These are phyloP conservation scores for Coemansia sp. DNA, from an alignment of 192 early-diverging fungal species.

Conservation along the genomic window DNA sequence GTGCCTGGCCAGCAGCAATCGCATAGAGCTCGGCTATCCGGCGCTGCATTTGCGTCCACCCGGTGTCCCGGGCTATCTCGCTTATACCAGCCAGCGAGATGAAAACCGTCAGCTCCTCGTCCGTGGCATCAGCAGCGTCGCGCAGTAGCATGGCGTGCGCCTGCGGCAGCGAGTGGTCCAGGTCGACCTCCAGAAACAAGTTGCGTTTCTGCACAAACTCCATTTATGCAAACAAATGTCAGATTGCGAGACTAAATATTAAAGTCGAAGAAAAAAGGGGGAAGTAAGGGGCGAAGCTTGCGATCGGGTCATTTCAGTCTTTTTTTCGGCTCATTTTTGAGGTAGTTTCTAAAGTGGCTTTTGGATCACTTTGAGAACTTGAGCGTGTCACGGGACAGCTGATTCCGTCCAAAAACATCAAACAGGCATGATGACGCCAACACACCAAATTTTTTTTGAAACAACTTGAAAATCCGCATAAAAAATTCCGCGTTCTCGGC, in stretches of 20 bases:
- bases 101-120: constrained; percentile 36
- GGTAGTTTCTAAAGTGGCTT: no score
- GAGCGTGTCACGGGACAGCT: no score
- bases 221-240: constrained; percentile 8
- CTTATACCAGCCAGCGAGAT: constrained; percentile 7
- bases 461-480: background rate
- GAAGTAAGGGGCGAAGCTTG: background rate
- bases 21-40: constrained; percentile 45
- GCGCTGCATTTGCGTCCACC: constrained; percentile 49
- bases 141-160: constrained; percentile 22
- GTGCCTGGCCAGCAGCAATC: constrained; percentile 15
- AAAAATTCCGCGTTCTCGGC: background rate
- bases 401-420: no score
- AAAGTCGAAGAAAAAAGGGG: background rate
- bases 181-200: constrained; percentile 23
- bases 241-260: background rate
- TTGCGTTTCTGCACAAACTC: constrained; percentile 12
- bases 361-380: no score
- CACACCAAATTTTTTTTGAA: background rate
- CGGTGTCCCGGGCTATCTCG: background rate
- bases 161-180: constrained; percentile 11
- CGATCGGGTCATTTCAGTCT: background rate
- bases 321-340: constrained; percentile 1
- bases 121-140: constrained; percentile 15
- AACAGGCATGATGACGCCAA: background rate